Conservation (phyloP, 2,329 filamentous ascomycete genomes). For the Aspergillus unguis region DNA sequence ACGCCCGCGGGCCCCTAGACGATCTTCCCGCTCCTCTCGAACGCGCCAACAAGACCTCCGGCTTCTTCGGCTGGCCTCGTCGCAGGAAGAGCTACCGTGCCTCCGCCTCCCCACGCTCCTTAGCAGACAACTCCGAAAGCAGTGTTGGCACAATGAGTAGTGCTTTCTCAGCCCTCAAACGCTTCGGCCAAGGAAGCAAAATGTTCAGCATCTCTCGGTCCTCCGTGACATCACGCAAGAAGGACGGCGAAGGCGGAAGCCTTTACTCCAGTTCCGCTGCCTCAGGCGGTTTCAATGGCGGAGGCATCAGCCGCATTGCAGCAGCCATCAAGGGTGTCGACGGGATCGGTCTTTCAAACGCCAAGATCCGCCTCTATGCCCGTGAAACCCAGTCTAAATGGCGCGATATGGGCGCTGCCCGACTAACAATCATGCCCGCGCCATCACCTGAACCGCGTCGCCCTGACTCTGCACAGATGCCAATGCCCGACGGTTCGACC, state of each 20-base stretch:
- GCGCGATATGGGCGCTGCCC: conserved; percentile 85
- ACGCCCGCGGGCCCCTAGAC: conserved; percentile 61
- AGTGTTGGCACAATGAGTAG: conserved; percentile 73
- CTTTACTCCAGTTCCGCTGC: conserved; percentile 58
- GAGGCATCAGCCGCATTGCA: conserved; percentile 52
- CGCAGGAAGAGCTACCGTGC: conserved; percentile 56
- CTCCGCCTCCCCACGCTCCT: conserved; percentile 53
- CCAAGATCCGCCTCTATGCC: conserved; percentile 82
- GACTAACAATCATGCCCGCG: conserved; percentile 73
- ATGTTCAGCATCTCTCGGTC: conserved; percentile 81
- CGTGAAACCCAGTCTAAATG: conserved; percentile 74
- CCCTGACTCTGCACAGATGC: conserved; percentile 38
- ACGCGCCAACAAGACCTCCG: conserved; percentile 39
- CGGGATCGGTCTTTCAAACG: conserved; percentile 65
- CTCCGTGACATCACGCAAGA: conserved; percentile 62
- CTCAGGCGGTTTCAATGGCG: conserved; percentile 50
- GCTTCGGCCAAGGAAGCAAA: conserved; percentile 68
- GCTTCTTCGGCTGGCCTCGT: conserved; percentile 51
- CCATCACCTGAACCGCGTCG: conserved; percentile 26
- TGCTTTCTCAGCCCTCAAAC: conserved; percentile 72
- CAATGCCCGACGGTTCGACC: conserved; percentile 7
- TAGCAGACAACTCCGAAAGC: conserved; percentile 65
- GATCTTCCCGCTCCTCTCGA: conserved; percentile 54
- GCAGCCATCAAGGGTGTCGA: conserved; percentile 52
- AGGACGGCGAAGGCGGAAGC: conserved; percentile 46